Percentiles rank a stretch among this genome's conserved stretches.
phyloP scores from a whole-genome alignment of 495 filamentous ascomycete species.

The Hapsidospora chrysogenum region DNA sequence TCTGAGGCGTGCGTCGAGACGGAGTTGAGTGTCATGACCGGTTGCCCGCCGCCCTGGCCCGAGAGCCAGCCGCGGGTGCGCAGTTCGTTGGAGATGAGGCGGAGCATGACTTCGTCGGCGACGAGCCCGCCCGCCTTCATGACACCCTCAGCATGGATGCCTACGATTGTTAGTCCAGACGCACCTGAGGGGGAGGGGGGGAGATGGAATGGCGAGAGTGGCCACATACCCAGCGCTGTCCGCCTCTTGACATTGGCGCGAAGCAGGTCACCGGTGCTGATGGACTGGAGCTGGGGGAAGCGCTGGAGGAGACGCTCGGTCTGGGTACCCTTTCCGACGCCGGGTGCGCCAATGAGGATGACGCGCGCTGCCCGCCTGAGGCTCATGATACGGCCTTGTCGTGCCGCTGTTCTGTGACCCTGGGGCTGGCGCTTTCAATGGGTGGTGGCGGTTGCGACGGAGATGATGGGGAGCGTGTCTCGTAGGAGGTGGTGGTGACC shows the following conservation, averaged over 20 bases:
- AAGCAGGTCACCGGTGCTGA: constrained; percentile 86
- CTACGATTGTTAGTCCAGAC: constrained; percentile 27
- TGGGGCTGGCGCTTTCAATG: too few species aligned
- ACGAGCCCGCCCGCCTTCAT: constrained; percentile 77
- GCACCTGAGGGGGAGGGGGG: too few species aligned
- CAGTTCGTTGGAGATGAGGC: constrained; percentile 79
- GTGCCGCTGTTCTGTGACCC: too few species aligned
- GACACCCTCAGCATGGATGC: constrained; percentile 71
- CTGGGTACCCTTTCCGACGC: constrained; percentile 86
- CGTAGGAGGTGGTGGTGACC: too few species aligned
- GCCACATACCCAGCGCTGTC: constrained; percentile 74
- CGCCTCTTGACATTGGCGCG: constrained; percentile 79
- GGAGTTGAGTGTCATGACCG: constrained; percentile 24
- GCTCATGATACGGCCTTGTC: constrained; percentile 30
- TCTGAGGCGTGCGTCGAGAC: constrained; percentile 14
- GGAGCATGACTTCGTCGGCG: constrained; percentile 77
- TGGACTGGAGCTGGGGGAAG: constrained; percentile 76
- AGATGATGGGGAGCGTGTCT: too few species aligned
- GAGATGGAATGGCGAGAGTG: too few species aligned
- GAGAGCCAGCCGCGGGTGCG: constrained; percentile 66
- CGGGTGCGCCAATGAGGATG: constrained; percentile 91
- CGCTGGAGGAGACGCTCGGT: constrained; percentile 70
- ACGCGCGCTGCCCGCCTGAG: constrained; percentile 75
- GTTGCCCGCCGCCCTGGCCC: constrained; percentile 13
- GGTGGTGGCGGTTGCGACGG: too few species aligned